A percentile compares a stretch with the other conserved stretches of the same genome.
phyloP scores from a whole-genome alignment of 306 rosid species.

The Oemleria cerasiformis region DNA sequence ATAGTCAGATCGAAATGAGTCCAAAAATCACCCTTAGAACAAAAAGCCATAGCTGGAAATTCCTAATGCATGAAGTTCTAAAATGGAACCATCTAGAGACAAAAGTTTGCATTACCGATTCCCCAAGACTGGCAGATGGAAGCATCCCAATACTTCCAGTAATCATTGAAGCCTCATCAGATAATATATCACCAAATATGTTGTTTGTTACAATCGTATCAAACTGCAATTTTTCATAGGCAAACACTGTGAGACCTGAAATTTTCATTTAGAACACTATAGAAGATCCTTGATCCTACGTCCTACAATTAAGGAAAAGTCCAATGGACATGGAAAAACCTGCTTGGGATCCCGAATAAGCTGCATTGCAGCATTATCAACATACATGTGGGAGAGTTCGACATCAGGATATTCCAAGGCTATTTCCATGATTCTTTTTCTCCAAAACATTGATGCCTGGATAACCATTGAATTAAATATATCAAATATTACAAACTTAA shows the following conservation, averaged over 20 bases:
- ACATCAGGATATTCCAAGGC: constrained; percentile 80
- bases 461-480: constrained; percentile 21
- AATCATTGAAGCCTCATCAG: constrained; percentile 96
- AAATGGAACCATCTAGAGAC: constrained; percentile 18
- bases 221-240: constrained; percentile 52
- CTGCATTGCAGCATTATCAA: constrained; percentile 95
- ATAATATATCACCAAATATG: constrained; percentile 91
- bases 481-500: not conserved
- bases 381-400: constrained; percentile 96
- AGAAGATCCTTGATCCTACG: not conserved
- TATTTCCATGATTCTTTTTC: constrained; percentile 63
- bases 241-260: constrained; percentile 22
- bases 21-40: not conserved
- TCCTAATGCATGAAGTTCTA: constrained; percentile 21
- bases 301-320: not conserved
- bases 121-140: constrained; percentile 92
- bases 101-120: constrained; percentile 49
- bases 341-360: constrained; percentile 87
- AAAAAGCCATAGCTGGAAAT: constrained; percentile 19
- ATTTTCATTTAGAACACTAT: constrained; percentile 10
- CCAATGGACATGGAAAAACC: constrained; percentile 45
- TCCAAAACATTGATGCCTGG: constrained; percentile 89
- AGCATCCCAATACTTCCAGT: constrained; percentile 99
- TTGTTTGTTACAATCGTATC: constrained; percentile 91
- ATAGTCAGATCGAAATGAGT: constrained; percentile 13